A percentile compares a stretch with the other conserved stretches of the same genome.
Conservation (phyloP, 2,329 filamentous ascomycete species). For the Sporothrix mexicana region DNA sequence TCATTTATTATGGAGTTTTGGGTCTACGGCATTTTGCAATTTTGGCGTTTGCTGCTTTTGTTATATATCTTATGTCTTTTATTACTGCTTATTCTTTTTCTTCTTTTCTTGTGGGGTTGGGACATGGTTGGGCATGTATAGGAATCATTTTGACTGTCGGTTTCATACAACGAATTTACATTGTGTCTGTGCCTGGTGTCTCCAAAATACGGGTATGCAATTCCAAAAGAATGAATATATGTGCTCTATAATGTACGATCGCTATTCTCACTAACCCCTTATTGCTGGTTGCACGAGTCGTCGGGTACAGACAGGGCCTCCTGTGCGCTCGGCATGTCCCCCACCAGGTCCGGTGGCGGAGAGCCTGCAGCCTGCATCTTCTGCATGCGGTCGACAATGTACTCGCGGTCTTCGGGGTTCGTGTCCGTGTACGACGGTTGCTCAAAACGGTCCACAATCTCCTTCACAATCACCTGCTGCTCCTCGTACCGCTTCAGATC, state of each 20-base stretch:
- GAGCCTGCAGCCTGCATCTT: conserved; percentile 98
- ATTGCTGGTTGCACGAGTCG: conserved; percentile 68
- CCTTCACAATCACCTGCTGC: conserved; percentile 77
- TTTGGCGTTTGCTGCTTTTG: background rate
- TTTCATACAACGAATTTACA: background rate
- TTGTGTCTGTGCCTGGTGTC: background rate
- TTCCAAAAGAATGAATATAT: background rate
- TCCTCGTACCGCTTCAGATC: conserved; percentile 81
- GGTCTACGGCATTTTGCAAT: background rate
- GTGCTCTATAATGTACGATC: background rate
- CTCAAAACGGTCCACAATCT: conserved; percentile 92
- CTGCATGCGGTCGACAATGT: conserved; percentile 97
- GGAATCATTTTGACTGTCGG: background rate
- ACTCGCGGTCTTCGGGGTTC: conserved; percentile 81
- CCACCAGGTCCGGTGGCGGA: conserved; percentile 87
- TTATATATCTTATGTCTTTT: conserved; percentile 17
- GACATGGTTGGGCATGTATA: conserved; percentile 16
- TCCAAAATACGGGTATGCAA: too few relatives aligned
- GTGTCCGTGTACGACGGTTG: conserved; percentile 79
- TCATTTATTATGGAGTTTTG: background rate
- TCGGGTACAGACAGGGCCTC: conserved; percentile 68
- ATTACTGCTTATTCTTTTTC: background rate
- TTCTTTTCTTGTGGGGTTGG: background rate
- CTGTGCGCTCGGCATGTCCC: conserved; percentile 84
- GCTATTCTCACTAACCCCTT: conserved; percentile 32